Evolutionary conservation across 2,329 filamentous ascomycete genomes (phyloP), one percentile per base, ranked within the genome.

Genomic region (Byssothecium circinans): DNA sequence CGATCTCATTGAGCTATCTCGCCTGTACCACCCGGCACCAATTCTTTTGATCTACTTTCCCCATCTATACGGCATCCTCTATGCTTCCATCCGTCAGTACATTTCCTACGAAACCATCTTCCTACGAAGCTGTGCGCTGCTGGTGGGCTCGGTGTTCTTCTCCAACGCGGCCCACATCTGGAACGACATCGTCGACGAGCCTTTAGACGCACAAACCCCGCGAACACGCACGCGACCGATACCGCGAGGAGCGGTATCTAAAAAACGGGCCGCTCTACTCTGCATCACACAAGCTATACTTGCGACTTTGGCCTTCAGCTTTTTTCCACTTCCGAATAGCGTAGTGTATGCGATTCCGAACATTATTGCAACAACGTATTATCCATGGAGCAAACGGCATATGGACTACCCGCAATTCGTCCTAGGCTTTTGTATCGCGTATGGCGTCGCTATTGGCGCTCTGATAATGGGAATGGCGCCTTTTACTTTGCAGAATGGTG

Each of bases 101-200:
- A 12, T 32, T 3, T 14, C 22, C 3, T 27, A 25, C 8, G 3
- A n/a, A 6, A 18, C 38, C 3, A 34, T 46, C 2, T 2, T 42
- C 5, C 19, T n/a, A n/a, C 41, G 30, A 15, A 43, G 40, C 33
- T 8, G 58, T 19, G 22, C 54, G 1, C 12, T 47, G 3, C 25
- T 58, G 10, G 44, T 34, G 11, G 75, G 77, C 18, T 75, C 74
- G 19, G 73, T 75, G 11, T 46, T 53, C 41, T n/a, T 43, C 15
- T 44, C 39, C 34, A 48, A 43, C 19, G 47, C 50, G 4, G 45
- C 41, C n/a, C 82, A 80, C 60, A 73, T 77, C 0, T 81, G 80
- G 67, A 83, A 83, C 58, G 80, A 83, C 55, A 71, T 77, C 23
- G 74, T 78, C 64, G 81, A 83, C 53, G 73, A 76, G 34, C 76